These are phyloP conservation scores for Hymenoscyphus repandus DNA, from an alignment of 2,329 filamentous ascomycete genomes.

Conservation along the genomic window DNA sequence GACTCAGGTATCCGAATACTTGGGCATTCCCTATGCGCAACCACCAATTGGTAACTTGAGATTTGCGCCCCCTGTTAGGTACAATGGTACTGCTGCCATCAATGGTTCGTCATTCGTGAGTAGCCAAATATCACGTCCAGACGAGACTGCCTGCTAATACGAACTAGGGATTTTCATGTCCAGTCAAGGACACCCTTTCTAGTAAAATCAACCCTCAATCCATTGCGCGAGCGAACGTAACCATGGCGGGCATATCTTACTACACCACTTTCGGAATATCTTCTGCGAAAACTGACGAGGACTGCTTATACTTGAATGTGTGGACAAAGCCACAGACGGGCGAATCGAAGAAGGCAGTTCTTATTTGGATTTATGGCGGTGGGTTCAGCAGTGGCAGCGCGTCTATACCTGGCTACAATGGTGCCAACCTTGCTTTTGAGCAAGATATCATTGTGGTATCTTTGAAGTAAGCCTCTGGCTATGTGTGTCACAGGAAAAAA, in stretches of 20 bases:
- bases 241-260: constrained; percentile 13
- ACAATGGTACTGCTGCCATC: constrained; percentile 7
- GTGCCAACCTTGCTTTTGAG: constrained; percentile 37
- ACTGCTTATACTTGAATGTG: constrained; percentile 36
- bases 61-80: constrained; percentile 31
- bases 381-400: constrained; percentile 37
- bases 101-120: constrained; percentile 15
- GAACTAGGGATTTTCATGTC: constrained; percentile 19
- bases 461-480: constrained; percentile 37
- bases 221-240: constrained; percentile 20
- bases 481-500: constrained; percentile 9
- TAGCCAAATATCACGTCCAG: neutral
- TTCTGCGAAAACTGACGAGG: constrained; percentile 26
- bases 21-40: constrained; percentile 36
- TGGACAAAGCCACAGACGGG: constrained; percentile 33
- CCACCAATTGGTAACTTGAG: constrained; percentile 34
- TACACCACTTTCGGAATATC: constrained; percentile 8
- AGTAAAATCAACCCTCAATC: neutral
- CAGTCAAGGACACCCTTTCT: constrained; percentile 4
- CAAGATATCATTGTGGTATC: constrained; percentile 43
- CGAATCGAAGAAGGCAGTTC: constrained; percentile 35
- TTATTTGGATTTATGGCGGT: constrained; percentile 42
- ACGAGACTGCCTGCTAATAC: constrained; percentile 9
- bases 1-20: constrained; percentile 29
- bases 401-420: constrained; percentile 37